Base-by-base conservation (phyloP, 2,329 filamentous ascomycete species). In the Leptodontidium sp. region DNA sequence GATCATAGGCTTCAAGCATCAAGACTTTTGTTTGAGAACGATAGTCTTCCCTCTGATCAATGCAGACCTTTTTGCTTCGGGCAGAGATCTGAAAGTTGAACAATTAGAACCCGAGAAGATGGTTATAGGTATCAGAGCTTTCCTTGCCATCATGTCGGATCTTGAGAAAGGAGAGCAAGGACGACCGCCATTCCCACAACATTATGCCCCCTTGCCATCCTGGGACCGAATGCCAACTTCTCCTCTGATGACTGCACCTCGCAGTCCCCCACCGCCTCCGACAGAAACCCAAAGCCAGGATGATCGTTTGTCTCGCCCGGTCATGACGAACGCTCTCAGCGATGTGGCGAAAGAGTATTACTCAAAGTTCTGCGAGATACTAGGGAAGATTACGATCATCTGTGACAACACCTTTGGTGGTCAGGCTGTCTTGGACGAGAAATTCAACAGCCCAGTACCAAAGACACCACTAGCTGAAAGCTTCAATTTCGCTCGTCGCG, bases 341-440 rank as follows among this genome's bases (percentile, higher is more conserved):
- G 93, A 97, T 47, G 88, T 89, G 26, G 90, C 93, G 0, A 91
- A 90, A 75, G 93, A 96, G 53, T 96, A 93, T 77, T 98, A 98
- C 79, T 85, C 90, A 65, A 91, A 91, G 64, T 99, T 99, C 75
- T 98, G 95, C 78, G 93, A 97, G 78, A 95, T 99, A 29, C 83
- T 99, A 8, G 96, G 95, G 32, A 97, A 97, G 78, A 97, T 99
- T 66, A 97, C 94, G 1, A 92, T 98, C 55, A 91, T 98, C 43
- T 99, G 96, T 80, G 96, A 99, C 79, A 96, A 97, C 75, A 92
- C 95, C 0, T 99, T 99, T 81, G 97, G 96, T 63, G 96, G 96
- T 0, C 96, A 99, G 81, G 96, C 95, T 40, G 93, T 93, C 0
- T 81, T 98, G 59, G 96, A 99, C 77, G 97, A 99, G 79, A 98